Evolutionary conservation across 2,329 filamentous ascomycete genomes (phyloP), one percentile per base, ranked within the genome.

Genomic region (Fusarium protoensiforme): DNA sequence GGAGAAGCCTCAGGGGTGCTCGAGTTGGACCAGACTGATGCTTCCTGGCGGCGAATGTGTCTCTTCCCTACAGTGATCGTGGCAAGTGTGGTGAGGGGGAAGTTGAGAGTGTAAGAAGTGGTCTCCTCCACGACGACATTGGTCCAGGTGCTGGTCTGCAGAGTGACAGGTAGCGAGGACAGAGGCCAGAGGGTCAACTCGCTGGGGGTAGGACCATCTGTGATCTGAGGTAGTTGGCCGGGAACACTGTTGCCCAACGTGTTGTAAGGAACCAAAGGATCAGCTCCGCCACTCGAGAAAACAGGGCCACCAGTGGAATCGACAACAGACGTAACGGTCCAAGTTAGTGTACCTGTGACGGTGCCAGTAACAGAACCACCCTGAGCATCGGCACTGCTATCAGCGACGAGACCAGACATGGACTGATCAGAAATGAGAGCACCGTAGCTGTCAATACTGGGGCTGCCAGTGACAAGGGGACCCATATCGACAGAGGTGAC

Each of bases 71-170:
- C 69, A 16, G 79, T 75, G 22, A 83, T 56, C n/a, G 81, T 83
- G 10, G 77, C 78, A 70, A 84, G 69, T 1, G 82, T 84, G 5
- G 82, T 84, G 41, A 84, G 70, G 31, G 82, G 82, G 58, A 82
- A 84, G 62, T 81, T 79, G 61, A 84, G 74, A 2, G 81, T 83
- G 68, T 83, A 83, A 1, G 83, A 84, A 7, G 83, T 85, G 3
- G 83, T 84, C 35, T 78, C 75, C 48, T 82, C 81, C 2, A 78
- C 74, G 29, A 85, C 81, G 54, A 84, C 61, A 35, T 85, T 85
- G 64, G 80, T 79, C 81, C 83, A 84, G 22, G 82, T 84, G 57
- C 79, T 81, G 9, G 82, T 84, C 22, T 80, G 75, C 4, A 83
- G 67, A 9, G 72, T 72, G 3, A 74, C 73, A 74, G 67, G 77